Evolutionary conservation across 495 filamentous ascomycete genomes (phyloP).

Genomic region (Umbilicaria muhlenbergii): DNA sequence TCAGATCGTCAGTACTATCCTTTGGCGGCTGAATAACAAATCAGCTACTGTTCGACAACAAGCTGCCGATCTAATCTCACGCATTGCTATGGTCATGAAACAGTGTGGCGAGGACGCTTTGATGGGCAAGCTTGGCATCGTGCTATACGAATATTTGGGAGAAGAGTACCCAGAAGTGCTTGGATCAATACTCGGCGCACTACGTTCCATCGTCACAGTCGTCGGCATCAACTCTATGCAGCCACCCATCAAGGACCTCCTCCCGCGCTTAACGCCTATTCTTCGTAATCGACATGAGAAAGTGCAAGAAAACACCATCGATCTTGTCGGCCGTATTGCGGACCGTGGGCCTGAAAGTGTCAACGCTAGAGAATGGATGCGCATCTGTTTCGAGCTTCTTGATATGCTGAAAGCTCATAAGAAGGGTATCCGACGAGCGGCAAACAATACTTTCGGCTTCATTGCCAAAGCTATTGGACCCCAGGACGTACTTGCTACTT

Average conservation of each 20-base stretch:
- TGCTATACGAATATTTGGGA: conserved; percentile 97
- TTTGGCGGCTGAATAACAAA: conserved; percentile 98
- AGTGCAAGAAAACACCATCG: conserved; percentile 99
- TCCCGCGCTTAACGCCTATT: conserved; percentile 91
- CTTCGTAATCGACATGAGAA: conserved; percentile 98
- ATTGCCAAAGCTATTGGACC: conserved; percentile 99
- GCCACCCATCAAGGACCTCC: conserved; percentile 91
- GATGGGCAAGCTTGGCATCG: conserved; percentile 89
- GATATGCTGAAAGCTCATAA: conserved; percentile 99
- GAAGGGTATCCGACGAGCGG: conserved; percentile 94
- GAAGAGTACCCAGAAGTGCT: conserved; percentile 98
- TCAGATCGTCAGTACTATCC: conserved; percentile 88
- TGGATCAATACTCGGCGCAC: conserved; percentile 87
- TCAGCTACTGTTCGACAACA: conserved; percentile 91
- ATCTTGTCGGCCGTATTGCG: conserved; percentile 94
- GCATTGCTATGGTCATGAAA: conserved; percentile 97
- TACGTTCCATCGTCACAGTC: conserved; percentile 93
- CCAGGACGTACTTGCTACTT: conserved; percentile 87
- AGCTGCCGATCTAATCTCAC: conserved; percentile 88
- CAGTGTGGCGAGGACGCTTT: conserved; percentile 90
- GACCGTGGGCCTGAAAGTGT: conserved; percentile 93
- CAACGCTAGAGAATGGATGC: conserved; percentile 98
- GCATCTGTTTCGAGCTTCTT: conserved; percentile 96
- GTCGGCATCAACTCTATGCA: conserved; percentile 98
- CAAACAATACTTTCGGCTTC: conserved; percentile 99